Base-by-base conservation (phyloP, 2,329 filamentous ascomycete genomes). In the Incumbomyces lentus region DNA sequence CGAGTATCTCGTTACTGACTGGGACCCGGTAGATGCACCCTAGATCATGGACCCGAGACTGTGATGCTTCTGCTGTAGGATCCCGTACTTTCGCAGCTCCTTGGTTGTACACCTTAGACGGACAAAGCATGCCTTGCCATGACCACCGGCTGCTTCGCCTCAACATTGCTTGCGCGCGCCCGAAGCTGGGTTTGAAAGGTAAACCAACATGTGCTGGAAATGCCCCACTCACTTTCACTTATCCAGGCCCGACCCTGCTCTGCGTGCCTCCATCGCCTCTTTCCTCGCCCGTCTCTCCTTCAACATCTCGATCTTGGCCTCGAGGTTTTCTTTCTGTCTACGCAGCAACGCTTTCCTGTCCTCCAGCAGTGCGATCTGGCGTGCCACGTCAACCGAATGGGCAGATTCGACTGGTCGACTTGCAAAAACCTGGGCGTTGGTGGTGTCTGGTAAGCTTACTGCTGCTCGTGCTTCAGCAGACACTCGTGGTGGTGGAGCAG, bases 1-100 rank as follows among this genome's bases (percentile, higher is more conserved):
- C 61, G 84, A 89, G 65, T 74, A 78, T 57, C 68, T 88, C 19
- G 81, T 87, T 1, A 87, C 82, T 1, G 81, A 83, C 66, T 75
- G 76, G 78, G 18, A 37, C 40, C 46, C 41, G 4, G 37, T 45
- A 5, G 44, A 46, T 35, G 36, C 44, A 22, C 40, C 40, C 8
- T 43, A 40, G 16, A 26, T 29, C 7, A 26, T n/a, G 4, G 22
- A 8, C 22, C 22, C 22, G 8, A 4, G 8, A 26, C 8, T 35
- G 33, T 35, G 13, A 35, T 4, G 13, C 13, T 4, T n/a, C n/a
- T n/a, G n/a, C n/a, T n/a, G n/a, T n/a, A n/a, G n/a, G n/a, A n/a
- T n/a, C n/a, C n/a, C n/a, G n/a, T n/a, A n/a, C n/a, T n/a, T n/a
- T n/a, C n/a, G n/a, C n/a, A n/a, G n/a, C n/a, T n/a, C n/a, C n/a